Base-by-base conservation (phyloP, 495 filamentous ascomycete genomes). In the Aspergillus wentii region DNA sequence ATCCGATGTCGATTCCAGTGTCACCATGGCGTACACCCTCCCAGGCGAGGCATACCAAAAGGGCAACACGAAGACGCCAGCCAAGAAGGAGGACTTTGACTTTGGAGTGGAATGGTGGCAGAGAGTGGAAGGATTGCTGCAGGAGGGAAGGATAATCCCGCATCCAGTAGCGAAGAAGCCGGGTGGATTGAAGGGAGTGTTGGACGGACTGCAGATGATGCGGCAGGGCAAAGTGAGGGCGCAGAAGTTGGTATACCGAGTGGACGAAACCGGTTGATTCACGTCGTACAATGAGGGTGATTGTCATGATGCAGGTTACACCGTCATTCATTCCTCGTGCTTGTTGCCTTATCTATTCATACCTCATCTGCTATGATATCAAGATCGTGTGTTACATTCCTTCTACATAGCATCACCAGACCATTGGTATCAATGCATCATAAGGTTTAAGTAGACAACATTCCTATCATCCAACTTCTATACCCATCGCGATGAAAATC, bases 141-240 rank as follows among this genome's bases (percentile, higher is more conserved):
- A 64, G 10, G 45, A 57, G 20, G 66, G 69, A n/a, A 58, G 64
- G 49, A 47, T 81, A 3, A 51, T 52, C 25, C 35, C 65, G 9
- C 78, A 82, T 56, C 73, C 72, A 5, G 40, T 60, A n/a, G 47
- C 64, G 17, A 52, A 75, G 21, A 56, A 55, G 35, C 36, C 52
- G 7, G 68, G 64, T 11, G 76, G 76, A 6, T 43, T 64, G 32
- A 28, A 19, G 2, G 59, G 54, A 2, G 43, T 49, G 1, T 32
- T 59, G 16, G 29, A 33, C 1, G 59, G 59, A 1, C 39, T 64
- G 8, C 41, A 61, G 29, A 13, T 44, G 15, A 39, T 64, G 26
- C 37, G 48, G 10, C 45, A 48, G 38, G 56, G 57, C 13, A 56
- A 51, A 28, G 43, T 57, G 7, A 49, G 51, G 25, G 56, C 47